These are phyloP conservation scores for Ulota crispa DNA, from an alignment of 225 moss, liverwort and hornwort genomes.

Conservation along the genomic window DNA sequence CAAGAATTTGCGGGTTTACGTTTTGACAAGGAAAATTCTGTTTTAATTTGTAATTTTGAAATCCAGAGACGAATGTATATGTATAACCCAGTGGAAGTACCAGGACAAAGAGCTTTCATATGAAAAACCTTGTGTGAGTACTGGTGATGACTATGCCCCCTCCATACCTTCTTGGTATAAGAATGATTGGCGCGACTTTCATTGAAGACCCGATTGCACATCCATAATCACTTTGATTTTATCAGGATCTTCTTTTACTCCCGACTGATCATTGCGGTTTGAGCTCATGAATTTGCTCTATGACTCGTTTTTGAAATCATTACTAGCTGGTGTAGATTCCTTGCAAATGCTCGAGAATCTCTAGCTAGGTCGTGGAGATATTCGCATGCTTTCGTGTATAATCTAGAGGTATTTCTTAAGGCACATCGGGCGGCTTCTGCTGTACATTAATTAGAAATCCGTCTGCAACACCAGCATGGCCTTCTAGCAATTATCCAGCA, in stretches of 20 bases:
- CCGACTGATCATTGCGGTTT: conserved; percentile 40
- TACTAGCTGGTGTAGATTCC: conserved; percentile 17
- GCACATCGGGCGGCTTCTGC: neutral
- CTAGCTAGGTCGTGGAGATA: neutral
- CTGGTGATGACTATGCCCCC: conserved; percentile 13
- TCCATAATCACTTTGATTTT: conserved; percentile 49
- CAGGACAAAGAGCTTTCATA: conserved; percentile 20
- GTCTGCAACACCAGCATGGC: conserved; percentile 7
- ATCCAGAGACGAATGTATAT: neutral
- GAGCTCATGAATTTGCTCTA: conserved; percentile 32
- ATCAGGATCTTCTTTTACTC: conserved; percentile 45
- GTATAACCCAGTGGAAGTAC: neutral
- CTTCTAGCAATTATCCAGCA: neutral
- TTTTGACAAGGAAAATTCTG: neutral
- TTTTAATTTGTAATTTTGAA: neutral
- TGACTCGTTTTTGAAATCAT: conserved; percentile 31
- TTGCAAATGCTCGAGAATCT: conserved; percentile 20
- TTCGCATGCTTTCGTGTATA: neutral
- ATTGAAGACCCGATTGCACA: conserved; percentile 34
- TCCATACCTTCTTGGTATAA: conserved; percentile 34
- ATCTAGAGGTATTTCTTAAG: neutral
- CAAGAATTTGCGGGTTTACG: neutral
- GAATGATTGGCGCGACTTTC: conserved; percentile 48
- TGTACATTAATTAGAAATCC: neutral
- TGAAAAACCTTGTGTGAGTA: conserved; percentile 23